Conservation (phyloP, 2,329 filamentous ascomycete genomes). For the Cytospora chrysosperma region DNA sequence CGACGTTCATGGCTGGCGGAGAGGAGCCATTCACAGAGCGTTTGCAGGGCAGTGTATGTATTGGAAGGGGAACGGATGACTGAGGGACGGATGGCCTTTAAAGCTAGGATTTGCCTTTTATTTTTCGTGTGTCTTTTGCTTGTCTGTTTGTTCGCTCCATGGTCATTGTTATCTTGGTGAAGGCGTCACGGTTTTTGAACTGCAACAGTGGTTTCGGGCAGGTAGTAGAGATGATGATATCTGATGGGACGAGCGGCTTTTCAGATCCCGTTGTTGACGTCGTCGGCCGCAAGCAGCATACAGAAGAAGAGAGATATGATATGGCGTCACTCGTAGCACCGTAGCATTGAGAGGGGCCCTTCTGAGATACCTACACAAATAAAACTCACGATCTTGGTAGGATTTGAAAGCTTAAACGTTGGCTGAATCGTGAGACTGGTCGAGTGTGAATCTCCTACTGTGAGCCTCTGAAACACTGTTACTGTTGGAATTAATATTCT, state of each 20-base stretch:
- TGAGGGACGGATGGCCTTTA: background rate
- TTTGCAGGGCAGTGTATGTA: background rate
- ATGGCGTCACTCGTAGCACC: background rate
- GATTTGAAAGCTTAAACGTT: too few relatives aligned
- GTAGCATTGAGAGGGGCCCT: background rate
- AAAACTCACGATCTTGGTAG: background rate
- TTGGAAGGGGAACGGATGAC: background rate
- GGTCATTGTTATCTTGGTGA: background rate
- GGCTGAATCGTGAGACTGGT: background rate
- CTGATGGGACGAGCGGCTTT: background rate
- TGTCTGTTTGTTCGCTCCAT: background rate
- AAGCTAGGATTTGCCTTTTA: background rate
- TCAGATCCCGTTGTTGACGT: background rate
- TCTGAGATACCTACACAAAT: background rate
- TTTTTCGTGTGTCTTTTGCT: too few relatives aligned
- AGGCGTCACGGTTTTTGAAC: slow-evolving; percentile 15
- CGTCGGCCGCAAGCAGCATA: slow-evolving; percentile 4
- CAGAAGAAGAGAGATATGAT: background rate
- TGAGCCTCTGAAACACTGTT: too few relatives aligned
- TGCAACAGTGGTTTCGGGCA: slow-evolving; percentile 4
- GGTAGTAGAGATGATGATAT: slow-evolving; percentile 26
- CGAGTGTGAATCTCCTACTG: too few relatives aligned
- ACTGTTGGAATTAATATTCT: too few relatives aligned
- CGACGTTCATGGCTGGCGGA: background rate
- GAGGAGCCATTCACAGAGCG: background rate